phyloP scores from a whole-genome alignment of 805 yeast species.

The Cyberlindnera maritima region DNA sequence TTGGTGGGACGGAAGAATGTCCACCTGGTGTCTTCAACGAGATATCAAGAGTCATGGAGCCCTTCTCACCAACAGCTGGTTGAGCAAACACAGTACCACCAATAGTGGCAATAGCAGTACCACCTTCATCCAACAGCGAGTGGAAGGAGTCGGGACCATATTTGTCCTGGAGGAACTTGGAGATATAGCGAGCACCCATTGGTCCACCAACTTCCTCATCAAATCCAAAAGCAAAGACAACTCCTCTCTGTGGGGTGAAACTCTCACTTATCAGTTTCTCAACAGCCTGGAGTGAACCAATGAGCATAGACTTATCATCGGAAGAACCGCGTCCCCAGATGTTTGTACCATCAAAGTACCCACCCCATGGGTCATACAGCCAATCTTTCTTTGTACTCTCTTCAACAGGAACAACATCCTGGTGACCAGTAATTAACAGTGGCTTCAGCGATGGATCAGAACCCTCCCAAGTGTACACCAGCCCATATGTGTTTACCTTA shows the following conservation, averaged over 20 bases:
- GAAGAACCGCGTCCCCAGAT: constrained; percentile 74
- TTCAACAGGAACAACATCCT: constrained; percentile 78
- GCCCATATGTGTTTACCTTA: constrained; percentile 57
- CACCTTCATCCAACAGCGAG: constrained; percentile 64
- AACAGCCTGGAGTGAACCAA: constrained; percentile 59
- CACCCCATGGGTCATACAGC: constrained; percentile 64
- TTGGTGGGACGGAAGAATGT: constrained; percentile 70
- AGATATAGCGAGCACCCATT: constrained; percentile 54
- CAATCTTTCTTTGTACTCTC: constrained; percentile 53
- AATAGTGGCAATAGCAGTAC: constrained; percentile 38
- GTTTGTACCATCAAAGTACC: constrained; percentile 58
- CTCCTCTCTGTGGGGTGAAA: constrained; percentile 53
- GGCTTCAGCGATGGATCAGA: constrained; percentile 52
- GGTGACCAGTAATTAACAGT: constrained; percentile 67
- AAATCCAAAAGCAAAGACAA: constrained; percentile 64
- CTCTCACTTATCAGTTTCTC: constrained; percentile 46
- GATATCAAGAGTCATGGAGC: constrained; percentile 50
- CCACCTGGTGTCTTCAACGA: constrained; percentile 65
- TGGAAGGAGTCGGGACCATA: constrained; percentile 59
- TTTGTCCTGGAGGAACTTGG: constrained; percentile 40
- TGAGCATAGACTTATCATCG: constrained; percentile 70
- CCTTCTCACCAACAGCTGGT: constrained; percentile 63
- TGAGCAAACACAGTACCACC: constrained; percentile 44
- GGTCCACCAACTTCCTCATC: constrained; percentile 73
- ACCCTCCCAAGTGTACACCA: constrained; percentile 66